Percentiles rank a stretch among this genome's conserved stretches.
phyloP scores from a whole-genome alignment of 192 early-diverging fungal genomes.

The Podila clonocystis region DNA sequence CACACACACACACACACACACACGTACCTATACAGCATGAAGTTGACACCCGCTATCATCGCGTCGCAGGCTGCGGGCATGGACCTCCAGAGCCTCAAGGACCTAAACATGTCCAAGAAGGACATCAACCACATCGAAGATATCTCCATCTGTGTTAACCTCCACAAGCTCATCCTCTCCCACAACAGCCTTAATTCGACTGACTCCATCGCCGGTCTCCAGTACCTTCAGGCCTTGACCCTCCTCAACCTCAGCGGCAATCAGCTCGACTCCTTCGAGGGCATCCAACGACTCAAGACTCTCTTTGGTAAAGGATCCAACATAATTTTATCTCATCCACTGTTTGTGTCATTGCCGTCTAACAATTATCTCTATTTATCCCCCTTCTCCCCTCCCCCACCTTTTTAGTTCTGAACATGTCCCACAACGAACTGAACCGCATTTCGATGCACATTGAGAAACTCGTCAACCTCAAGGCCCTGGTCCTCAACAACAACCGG shows the following conservation, averaged over 20 bases:
- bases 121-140: constrained; percentile 76
- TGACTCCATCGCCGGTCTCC: constrained; percentile 61
- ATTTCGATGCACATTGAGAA: constrained; percentile 67
- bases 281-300: constrained; percentile 63
- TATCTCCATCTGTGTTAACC: constrained; percentile 66
- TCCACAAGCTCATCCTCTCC: constrained; percentile 70
- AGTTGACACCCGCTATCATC: constrained; percentile 59
- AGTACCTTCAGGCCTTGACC: constrained; percentile 64
- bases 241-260: constrained; percentile 75
- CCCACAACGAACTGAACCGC: constrained; percentile 69
- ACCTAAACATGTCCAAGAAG: constrained; percentile 62
- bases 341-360: background rate
- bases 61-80: constrained; percentile 32
- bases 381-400: too few species aligned
- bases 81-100: constrained; percentile 61
- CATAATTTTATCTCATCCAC: background rate
- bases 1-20: too few species aligned
- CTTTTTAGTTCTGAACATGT: constrained; percentile 76
- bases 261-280: constrained; percentile 63
- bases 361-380: background rate
- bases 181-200: constrained; percentile 65
- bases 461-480: constrained; percentile 74
- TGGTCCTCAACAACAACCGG: constrained; percentile 83
- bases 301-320: constrained; percentile 62
- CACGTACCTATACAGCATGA: constrained; percentile 34